phyloP scores from a whole-genome alignment of 2,329 filamentous ascomycete genomes.

The Passalora sequoiae region DNA sequence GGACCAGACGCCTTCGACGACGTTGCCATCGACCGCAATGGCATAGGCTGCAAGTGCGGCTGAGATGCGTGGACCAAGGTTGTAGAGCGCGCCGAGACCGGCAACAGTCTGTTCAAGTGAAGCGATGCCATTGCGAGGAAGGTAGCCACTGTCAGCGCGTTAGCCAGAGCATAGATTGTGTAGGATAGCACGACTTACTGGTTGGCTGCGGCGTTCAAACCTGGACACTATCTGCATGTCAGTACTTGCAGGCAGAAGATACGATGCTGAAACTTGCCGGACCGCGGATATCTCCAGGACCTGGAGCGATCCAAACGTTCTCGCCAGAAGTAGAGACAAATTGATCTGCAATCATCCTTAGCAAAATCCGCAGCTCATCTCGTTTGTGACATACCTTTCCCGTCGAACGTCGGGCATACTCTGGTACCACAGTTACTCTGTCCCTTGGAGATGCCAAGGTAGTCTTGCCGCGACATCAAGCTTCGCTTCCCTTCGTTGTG shows the following conservation, averaged over 20 bases:
- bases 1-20: constrained; percentile 25
- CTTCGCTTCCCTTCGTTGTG: constrained; percentile 8
- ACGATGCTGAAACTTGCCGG: too few relatives aligned
- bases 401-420: constrained; percentile 16
- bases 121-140: constrained; percentile 29
- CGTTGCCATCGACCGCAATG: constrained; percentile 30
- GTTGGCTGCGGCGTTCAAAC: constrained; percentile 21
- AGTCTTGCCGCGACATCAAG: constrained; percentile 15
- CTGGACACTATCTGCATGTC: too few relatives aligned
- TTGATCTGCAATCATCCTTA: constrained; percentile 12
- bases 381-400: constrained; percentile 9
- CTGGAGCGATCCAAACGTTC: constrained; percentile 14
- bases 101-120: constrained; percentile 28
- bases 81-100: constrained; percentile 24
- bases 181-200: not conserved
- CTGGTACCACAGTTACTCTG: constrained; percentile 19
- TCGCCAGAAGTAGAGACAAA: constrained; percentile 18
- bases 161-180: not conserved
- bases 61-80: constrained; percentile 28
- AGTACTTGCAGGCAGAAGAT: too few relatives aligned
- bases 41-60: constrained; percentile 32
- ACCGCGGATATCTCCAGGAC: constrained; percentile 15
- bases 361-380: not conserved
- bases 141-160: constrained; percentile 17
- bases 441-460: constrained; percentile 16